Percentiles rank a stretch among this genome's conserved stretches.
These are phyloP conservation scores for Pugionium dolabratum DNA, from an alignment of 345 rosid species.

Conservation along the genomic window DNA sequence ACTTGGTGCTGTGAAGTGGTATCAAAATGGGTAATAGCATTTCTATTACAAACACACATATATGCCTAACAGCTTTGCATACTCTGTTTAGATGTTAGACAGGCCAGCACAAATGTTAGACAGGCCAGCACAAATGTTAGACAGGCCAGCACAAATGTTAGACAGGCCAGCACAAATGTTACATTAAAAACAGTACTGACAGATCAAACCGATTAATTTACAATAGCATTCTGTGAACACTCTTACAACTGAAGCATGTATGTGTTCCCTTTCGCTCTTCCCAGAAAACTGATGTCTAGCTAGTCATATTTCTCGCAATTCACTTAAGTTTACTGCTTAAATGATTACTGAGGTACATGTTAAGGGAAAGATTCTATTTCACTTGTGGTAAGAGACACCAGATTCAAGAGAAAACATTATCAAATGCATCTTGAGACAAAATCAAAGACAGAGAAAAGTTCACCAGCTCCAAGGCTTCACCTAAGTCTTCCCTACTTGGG, in stretches of 20 bases:
- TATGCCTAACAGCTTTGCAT: not conserved
- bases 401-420: not conserved
- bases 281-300: not conserved
- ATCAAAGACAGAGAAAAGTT: conserved; percentile 22
- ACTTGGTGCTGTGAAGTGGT: not conserved
- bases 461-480: conserved; percentile 74
- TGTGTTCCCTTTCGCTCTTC: not conserved
- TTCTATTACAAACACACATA: not conserved
- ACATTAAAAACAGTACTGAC: not conserved
- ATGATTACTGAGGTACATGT: not conserved
- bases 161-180: too few relatives aligned
- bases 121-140: too few relatives aligned
- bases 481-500: conserved; percentile 86
- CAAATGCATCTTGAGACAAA: not conserved
- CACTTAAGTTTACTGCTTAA: not conserved
- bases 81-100: too few relatives aligned
- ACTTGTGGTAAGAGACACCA: not conserved
- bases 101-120: too few relatives aligned
- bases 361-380: conserved; percentile 1
- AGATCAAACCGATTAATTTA: conserved; percentile 1
- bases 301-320: not conserved
- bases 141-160: too few relatives aligned
- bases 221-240: not conserved
- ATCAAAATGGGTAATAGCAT: not conserved
- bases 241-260: conserved; percentile 15